Evolutionary conservation across 257 asterid species (phyloP), one percentile per base, ranked within the genome.

Genomic region (Lycium barbarum): DNA sequence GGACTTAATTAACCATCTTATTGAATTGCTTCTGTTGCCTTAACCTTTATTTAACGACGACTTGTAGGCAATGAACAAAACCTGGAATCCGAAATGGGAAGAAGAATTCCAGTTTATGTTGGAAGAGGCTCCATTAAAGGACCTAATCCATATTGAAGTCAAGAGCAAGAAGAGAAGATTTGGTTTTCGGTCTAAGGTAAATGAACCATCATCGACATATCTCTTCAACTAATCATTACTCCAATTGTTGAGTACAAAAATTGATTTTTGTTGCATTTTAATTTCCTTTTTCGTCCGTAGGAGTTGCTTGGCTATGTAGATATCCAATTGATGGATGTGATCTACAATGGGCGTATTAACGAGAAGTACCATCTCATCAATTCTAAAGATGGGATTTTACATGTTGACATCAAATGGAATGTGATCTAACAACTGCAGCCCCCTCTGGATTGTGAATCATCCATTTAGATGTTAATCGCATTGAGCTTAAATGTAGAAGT

Each of bases 351-450:
- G 7, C 94, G 89, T 43, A 94, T 94, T 85, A 95, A 93, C 65
- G 92, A 93, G 83, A 92, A 89, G 86, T 92, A 93, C 79, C 90
- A 93, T 87, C 95, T 95, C 12, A 89, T 95, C 85, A 88, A 92
- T 83, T 94, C 98, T 12, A 94, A 93, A 85, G 80, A 92, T 86
- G 99, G 99, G 43, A 67, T 84, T 15, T 85, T 94, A 84, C 97
- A 95, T 57, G 88, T 95, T 90, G 97, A 93, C 81, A 86, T 93
- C 53, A 88, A 91, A 85, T 95, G 99, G 99, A 94, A 91, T 79
- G 92, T 87, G 33, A 89, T 93, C 82, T 94, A 93, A 91, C 10
- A 51, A 43, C 61, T 47, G 22, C 55, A 55, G 54, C 57, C 2
- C 7, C 83, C 82, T 54, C 53, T 58, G 59, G 33, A 53, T 26